phyloP scores from a whole-genome alignment of 2,329 filamentous ascomycete genomes.

The Emergomyces orientalis region DNA sequence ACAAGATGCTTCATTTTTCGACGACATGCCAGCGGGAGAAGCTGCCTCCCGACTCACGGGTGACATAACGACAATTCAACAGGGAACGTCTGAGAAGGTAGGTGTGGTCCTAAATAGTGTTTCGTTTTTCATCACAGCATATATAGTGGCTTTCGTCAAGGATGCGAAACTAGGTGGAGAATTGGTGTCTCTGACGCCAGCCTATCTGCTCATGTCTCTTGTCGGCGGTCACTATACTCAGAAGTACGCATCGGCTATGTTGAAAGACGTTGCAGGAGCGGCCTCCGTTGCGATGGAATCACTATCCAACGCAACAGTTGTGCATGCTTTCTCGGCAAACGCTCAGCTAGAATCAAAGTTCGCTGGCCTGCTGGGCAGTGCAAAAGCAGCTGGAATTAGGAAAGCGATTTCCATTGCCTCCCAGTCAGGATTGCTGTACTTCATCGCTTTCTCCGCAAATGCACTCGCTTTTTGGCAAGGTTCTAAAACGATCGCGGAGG shows the following conservation, averaged over 20 bases:
- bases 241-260: slow-evolving; percentile 39
- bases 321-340: slow-evolving; percentile 52
- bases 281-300: slow-evolving; percentile 52
- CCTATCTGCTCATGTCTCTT: slow-evolving; percentile 38
- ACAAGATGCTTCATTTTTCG: slow-evolving; percentile 46
- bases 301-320: slow-evolving; percentile 48
- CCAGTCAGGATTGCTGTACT: slow-evolving; percentile 52
- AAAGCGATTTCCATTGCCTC: slow-evolving; percentile 47
- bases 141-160: slow-evolving; percentile 43
- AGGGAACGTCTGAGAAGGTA: slow-evolving; percentile 43
- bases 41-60: slow-evolving; percentile 40
- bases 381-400: slow-evolving; percentile 45
- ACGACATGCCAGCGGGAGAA: slow-evolving; percentile 38
- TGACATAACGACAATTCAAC: slow-evolving; percentile 40
- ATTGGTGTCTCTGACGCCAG: slow-evolving; percentile 38
- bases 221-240: slow-evolving; percentile 38
- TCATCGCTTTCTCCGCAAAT: slow-evolving; percentile 56
- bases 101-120: slow-evolving; percentile 38
- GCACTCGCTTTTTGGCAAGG: slow-evolving; percentile 58
- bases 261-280: slow-evolving; percentile 45
- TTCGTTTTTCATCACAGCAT: slow-evolving; percentile 42
- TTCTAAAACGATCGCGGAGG: slow-evolving; percentile 42
- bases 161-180: slow-evolving; percentile 38
- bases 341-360: slow-evolving; percentile 49
- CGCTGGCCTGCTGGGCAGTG: slow-evolving; percentile 38